Base-by-base conservation (phyloP, 2,329 filamentous ascomycete species). In the Penicillium sp. region DNA sequence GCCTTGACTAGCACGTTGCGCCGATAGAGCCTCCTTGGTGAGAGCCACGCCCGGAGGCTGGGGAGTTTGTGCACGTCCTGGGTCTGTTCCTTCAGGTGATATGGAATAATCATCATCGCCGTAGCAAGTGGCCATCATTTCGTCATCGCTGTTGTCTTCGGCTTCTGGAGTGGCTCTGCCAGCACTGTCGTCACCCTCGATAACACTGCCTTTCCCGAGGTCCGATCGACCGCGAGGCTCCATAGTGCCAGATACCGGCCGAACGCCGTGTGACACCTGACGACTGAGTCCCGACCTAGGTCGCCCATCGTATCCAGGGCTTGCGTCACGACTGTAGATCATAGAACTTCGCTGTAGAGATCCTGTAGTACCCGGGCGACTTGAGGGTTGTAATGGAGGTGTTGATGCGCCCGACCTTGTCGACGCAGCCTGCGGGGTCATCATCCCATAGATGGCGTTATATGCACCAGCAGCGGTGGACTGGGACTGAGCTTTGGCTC, bases 21-120 rank as follows among this genome's bases (percentile, higher is more conserved):
- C 49, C 17, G 54, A 52, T 9, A 60, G 56, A 12, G 51, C 34
- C 32, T 61, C 57, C 39, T 51, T 48, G 12, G 53, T 60, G 6
- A 57, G 45, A 32, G 51, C 49, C 10, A 54, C 38, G 8, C 53
- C 38, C 10, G 29, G 6, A 39, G 45, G 49, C 10, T 51, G 53
- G 12, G 52, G 45, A 15, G 34, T 42, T 10, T 59, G 55, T 1
- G 58, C 45, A 9, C 64, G 65, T 15, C 61, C 58, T 35, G 63
- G 58, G 32, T 69, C 69, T 31, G 57, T 57, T 42, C 66, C 60
- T 41, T 70, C 68, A 3, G 63, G 60, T 1, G 60, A 64, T 26
- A 71, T 53, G 0, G 67, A 64, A 51, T 69, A 69, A 43, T 72
- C 69, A 21, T 71, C 68, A n/a, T 70, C 68, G 0, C 60, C 67